Base-by-base conservation (phyloP, 495 filamentous ascomycete genomes). In the Eremomyces bilateralis region DNA sequence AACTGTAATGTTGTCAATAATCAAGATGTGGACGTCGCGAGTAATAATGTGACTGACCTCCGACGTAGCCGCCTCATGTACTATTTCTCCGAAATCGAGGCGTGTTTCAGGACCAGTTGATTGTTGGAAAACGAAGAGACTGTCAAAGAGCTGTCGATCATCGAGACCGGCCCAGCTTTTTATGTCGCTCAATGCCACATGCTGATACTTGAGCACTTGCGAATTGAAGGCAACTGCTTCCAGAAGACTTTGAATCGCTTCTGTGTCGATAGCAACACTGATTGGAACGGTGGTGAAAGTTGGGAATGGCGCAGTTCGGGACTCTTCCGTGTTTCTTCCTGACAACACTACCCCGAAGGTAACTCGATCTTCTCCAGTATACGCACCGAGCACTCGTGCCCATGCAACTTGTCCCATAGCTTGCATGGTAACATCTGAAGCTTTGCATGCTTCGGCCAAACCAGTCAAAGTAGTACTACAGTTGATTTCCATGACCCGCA, bases 121-220 rank as follows among this genome's bases (percentile, higher is more conserved):
- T 40, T 79, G 82, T 44, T 84, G 81, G 46, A 79, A 85, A 0
- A 72, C 71, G 47, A 90, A 70, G 20, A 90, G 52, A 0, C 78
- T 78, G 50, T 90, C 80, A 43, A 90, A 84, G 2, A 81, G 60
- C 10, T 58, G 56, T 15, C 63, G 53, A 20, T 73, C 62, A 0
- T 63, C 54, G 31, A 53, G 58, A 2, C 67, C 68, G 31, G 73
- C 56, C 63, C 68, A 73, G 19, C 64, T 62, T 42, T 82, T 78
- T 22, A 88, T 69, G 17, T 64, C 61, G 4, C 61, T 52, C 12
- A 88, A 52, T 3, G 78, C 66, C 0, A 68, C 67, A 43, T 76
- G 75, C 37, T 84, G 80, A 43, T 80, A 59, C 34, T 65, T 69
- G 35, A 69, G 60, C 20, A 79, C 46, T 17, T 49, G 49, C 1